These are phyloP conservation scores for Chytriomyces confervae DNA, from an alignment of 192 early-diverging fungal genomes.

Conservation along the genomic window DNA sequence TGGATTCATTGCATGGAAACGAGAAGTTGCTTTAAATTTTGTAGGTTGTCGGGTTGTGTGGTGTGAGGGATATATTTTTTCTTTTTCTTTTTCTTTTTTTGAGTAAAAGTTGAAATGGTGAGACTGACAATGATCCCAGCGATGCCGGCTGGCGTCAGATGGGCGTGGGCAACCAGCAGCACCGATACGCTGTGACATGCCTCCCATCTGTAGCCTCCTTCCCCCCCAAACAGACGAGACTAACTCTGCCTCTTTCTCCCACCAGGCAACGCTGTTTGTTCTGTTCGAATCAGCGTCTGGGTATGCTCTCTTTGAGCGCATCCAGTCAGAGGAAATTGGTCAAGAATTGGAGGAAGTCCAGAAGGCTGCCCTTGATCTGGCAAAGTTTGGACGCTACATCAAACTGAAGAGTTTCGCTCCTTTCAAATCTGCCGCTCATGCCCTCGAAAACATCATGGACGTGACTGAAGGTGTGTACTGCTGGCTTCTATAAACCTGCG, in stretches of 20 bases:
- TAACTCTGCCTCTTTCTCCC: neutral
- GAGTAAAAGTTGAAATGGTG: neutral
- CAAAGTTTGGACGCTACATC: constrained; percentile 88
- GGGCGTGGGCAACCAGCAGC: neutral
- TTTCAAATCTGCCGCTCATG: constrained; percentile 96
- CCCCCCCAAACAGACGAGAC: neutral
- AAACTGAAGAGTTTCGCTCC: constrained; percentile 95
- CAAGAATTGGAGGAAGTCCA: constrained; percentile 90
- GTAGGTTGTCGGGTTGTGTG: neutral
- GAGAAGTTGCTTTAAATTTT: too few species aligned
- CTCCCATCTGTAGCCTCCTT: neutral
- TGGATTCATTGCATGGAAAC: too few species aligned
- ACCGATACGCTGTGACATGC: neutral
- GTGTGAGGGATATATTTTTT: neutral
- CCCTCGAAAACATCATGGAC: constrained; percentile 97
- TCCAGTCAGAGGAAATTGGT: constrained; percentile 94
- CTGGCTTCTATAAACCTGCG: constrained; percentile 3
- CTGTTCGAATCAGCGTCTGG: constrained; percentile 96
- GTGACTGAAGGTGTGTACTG: constrained; percentile 86
- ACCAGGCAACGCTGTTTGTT: constrained; percentile 52
- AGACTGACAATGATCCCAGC: neutral
- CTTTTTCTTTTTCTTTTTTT: constrained; percentile 5
- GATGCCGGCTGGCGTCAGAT: neutral
- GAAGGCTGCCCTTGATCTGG: constrained; percentile 78
- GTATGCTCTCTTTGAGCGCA: constrained; percentile 94